Base-by-base conservation (phyloP, 768 basidiomycete species). In the Leucocoprinus sp. region DNA sequence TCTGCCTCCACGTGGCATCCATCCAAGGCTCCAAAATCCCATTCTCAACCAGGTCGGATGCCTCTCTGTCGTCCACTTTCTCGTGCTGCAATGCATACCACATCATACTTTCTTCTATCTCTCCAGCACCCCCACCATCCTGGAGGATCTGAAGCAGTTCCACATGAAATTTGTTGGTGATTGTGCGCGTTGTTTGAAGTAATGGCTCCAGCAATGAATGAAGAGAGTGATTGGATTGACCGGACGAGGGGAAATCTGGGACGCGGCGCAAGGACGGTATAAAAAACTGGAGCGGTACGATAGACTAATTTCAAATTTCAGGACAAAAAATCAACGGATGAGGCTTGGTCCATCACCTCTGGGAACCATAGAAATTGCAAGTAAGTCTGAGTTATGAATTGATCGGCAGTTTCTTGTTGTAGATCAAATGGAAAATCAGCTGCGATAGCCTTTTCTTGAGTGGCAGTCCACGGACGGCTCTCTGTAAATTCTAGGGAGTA, bases 291-390 rank as follows among this genome's bases (percentile, higher is more conserved):
- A 90, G 64, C 7, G 84, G 76, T 80, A 85, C 81, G 37, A 86
- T 75, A 2, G 83, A 82, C 87, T 90, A 50, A 19, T 21, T 18
- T n/a, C n/a, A n/a, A n/a, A n/a, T n/a, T n/a, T n/a, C n/a, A n/a
- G n/a, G n/a, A 48, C 21, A 5, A 15, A 6, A 8, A 18, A 3
- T 5, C 3, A 44, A 19, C 14, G 14, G 8, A 9, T 7, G 9
- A 22, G 3, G 9, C 4, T 45, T 19, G n/a, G n/a, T n/a, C n/a
- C 54, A 61, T 42, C 52, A 85, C 85, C 64, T 86, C 75, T 37
- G 85, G 84, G 34, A 87, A 70, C 84, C 84, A 88, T 5, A 88
- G 69, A 52, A 81, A 84, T 54, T 86, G 83, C 36, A 84, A 72
- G 59, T 87, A 88, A 2, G 69, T 78, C n/a, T 80, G 68, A 2